Evolutionary conservation across 352 stramenopile genomes (phyloP), one percentile per base, ranked within the genome.

Genomic region (Pythium sp.): DNA sequence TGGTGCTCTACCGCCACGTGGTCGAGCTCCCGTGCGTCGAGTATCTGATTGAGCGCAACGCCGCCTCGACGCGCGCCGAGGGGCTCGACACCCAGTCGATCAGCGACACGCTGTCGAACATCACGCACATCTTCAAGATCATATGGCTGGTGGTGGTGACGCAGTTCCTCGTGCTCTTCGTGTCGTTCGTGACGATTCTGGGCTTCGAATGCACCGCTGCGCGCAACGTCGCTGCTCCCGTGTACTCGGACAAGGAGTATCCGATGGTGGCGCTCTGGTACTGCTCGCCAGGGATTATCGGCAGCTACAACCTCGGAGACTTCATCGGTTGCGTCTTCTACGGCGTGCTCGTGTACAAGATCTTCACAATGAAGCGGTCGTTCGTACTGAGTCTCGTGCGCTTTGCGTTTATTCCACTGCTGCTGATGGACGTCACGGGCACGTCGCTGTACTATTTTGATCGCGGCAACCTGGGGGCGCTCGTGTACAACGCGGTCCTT

Each of bases 81-180:
- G 69, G 70, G n/a, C 41, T 85, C 0, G 68, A 73, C 1, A 60
- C 63, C 24, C 72, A 83, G 66, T 69, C 79, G 2, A 32, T 79
- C 1, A 14, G 62, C 22, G 72, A 65, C 15, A 81, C 70, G 9
- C 55, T 89, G 3, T 34, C 46, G 47, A 86, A 89, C 64, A 65
- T 85, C 60, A 60, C 67, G 22, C 79, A 80, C 46, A 82, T 90
- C 24, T 79, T 81, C 60, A 63, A 62, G 55, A 75, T 89, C 65
- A 81, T 90, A 20, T 80, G 74, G 72, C 36, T 87, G 34, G 80
- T 80, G 0, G 76, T 73, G 0, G 18, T 87, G 14, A 68, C 79
- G 9, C 79, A 89, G 73, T 89, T 79, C 65, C 62, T 88, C 12
- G 62, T 85, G 9, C 88, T 89, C 74, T 89, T 90, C 68, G 75